Evolutionary conservation across 306 rosid genomes (phyloP), one percentile per base, ranked within the genome.

Genomic region (Cajanus cajan): DNA sequence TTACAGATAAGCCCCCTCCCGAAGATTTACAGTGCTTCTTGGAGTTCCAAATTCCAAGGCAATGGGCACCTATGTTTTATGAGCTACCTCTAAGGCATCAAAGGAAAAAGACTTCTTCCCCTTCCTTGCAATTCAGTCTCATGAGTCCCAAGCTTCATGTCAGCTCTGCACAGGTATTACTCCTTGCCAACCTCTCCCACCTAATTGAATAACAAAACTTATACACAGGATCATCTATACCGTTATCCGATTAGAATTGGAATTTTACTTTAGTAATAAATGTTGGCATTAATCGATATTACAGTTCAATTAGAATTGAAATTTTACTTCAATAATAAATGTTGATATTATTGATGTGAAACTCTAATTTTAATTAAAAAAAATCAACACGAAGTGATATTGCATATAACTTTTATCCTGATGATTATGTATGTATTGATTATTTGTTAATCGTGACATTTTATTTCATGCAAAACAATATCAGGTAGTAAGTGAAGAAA

Each of bases 11-110:
- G 87, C 96, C 97, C 14, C 19, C 86, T 83, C 82, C 81, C 0
- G 90, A 86, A 28, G 97, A 93, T 83, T 88, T 93, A 59, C 94
- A 85, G 50, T 85, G 82, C 84, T 93, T 93, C 84, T 86, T 93
- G 90, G 97, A 93, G 88, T 93, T 90, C 76, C 97, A 93, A 89
- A 88, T 93, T 86, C 96, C 97, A 14, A 82, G 89, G 82, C 97
- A 93, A 82, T 93, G 97, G 97, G 97, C 90, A 62, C 97, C 97
- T 25, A 88, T 90, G 90, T 93, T 90, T 78, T 84, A 90, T 54
- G 96, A 93, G 84, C 86, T 93, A 62, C 96, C 97, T 78, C 92
- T 93, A 34, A 80, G 96, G 79, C 96, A 89, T 86, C 94, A 85
- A 67, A 34, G 76, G 80, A 93, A 51, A 80, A 85, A 78, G 80